These are phyloP conservation scores for Coprinopsis strossmayeri DNA, from an alignment of 768 basidiomycete genomes.

Conservation along the genomic window DNA sequence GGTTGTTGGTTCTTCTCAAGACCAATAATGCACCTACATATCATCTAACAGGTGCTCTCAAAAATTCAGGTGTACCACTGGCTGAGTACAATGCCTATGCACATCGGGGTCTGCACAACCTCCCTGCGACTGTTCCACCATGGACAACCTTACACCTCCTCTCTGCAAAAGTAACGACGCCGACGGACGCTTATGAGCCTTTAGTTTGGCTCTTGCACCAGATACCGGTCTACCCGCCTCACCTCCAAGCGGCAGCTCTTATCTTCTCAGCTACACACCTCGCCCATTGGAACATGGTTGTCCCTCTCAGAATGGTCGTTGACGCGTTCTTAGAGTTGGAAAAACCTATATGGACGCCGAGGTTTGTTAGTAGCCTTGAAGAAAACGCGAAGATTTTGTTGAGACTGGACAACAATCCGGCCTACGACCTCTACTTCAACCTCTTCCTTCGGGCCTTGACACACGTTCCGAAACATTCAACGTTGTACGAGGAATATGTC, in stretches of 20 bases:
- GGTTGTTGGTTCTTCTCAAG: background rate
- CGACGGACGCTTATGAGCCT: conserved; percentile 36
- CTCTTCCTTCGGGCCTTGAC: conserved; percentile 47
- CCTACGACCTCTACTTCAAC: conserved; percentile 36
- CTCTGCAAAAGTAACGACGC: conserved; percentile 37
- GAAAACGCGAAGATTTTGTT: no score
- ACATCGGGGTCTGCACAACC: background rate
- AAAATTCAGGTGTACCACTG: background rate
- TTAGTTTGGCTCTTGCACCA: conserved; percentile 34
- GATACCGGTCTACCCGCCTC: conserved; percentile 22
- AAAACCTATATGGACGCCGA: conserved; percentile 36
- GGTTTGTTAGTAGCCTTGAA: no score
- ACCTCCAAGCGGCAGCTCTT: conserved; percentile 35
- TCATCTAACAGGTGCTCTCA: no score
- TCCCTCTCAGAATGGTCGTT: conserved; percentile 29
- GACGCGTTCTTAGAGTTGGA: conserved; percentile 13
- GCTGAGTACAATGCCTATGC: background rate
- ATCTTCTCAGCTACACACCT: conserved; percentile 43
- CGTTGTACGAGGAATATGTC: no score
- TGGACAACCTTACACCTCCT: conserved; percentile 54
- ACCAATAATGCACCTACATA: no score
- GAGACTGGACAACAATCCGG: conserved; percentile 20
- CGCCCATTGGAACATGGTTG: conserved; percentile 40
- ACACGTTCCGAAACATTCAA: conserved; percentile 22
- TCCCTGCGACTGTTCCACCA: conserved; percentile 25